Evolutionary conservation across 306 rosid genomes (phyloP).

Genomic region (Ammopiptanthus mongolicus): DNA sequence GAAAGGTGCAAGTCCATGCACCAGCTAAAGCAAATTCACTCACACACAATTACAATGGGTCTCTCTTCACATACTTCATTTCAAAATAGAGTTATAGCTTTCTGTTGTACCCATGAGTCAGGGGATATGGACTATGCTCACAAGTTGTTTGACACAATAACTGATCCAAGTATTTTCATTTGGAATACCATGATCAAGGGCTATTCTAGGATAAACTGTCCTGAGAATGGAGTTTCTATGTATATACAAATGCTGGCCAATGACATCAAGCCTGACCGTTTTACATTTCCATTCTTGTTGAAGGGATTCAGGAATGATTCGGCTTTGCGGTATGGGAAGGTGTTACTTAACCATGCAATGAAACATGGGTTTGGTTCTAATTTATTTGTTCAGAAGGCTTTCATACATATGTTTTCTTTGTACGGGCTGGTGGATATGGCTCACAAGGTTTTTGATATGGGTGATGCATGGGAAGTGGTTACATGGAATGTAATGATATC

Average conservation of each 20-base stretch:
- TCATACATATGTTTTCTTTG: conserved; percentile 53
- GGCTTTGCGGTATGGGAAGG: conserved; percentile 46
- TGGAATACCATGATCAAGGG: conserved; percentile 84
- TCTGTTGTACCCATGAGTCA: conserved; percentile 39
- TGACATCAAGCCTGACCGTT: conserved; percentile 53
- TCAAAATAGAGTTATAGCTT: conserved; percentile 36
- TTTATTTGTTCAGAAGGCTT: conserved; percentile 64
- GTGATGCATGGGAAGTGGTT: conserved; percentile 54
- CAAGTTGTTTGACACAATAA: conserved; percentile 55
- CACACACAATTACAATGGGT: conserved; percentile 52
- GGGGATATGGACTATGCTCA: conserved; percentile 65
- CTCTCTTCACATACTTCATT: conserved; percentile 32
- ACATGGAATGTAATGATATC: conserved; percentile 83
- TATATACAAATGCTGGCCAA: conserved; percentile 53
- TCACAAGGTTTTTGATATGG: conserved; percentile 45
- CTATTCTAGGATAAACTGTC: conserved; percentile 48
- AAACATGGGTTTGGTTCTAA: conserved; percentile 63
- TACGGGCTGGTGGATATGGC: conserved; percentile 62
- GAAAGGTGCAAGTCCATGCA: conserved; percentile 57
- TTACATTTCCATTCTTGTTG: conserved; percentile 71
- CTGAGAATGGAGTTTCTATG: conserved; percentile 46
- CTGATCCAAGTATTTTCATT: conserved; percentile 53
- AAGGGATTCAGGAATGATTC: conserved; percentile 46
- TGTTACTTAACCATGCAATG: conserved; percentile 57
- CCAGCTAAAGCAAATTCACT: conserved; percentile 67